These are phyloP conservation scores for Sutorius australiensis DNA, from an alignment of 768 basidiomycete species.

Conservation along the genomic window DNA sequence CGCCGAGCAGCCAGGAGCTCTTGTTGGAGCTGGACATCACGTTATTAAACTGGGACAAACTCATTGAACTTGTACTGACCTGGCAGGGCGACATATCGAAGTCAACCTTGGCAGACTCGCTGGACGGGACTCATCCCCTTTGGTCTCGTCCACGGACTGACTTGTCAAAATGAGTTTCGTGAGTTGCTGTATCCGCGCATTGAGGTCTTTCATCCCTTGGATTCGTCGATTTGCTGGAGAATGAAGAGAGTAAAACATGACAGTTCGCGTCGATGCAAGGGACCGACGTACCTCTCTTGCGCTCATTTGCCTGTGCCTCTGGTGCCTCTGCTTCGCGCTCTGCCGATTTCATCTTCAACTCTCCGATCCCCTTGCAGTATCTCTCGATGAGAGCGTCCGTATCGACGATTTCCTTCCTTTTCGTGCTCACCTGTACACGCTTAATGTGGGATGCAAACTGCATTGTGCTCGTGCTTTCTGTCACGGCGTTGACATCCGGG, in stretches of 20 bases:
- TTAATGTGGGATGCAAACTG: conserved; percentile 91
- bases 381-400: conserved; percentile 91
- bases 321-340: conserved; percentile 68
- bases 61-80: conserved; percentile 34
- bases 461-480: conserved; percentile 85
- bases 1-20: conserved; percentile 76
- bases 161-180: conserved; percentile 85
- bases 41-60: neutral
- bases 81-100: conserved; percentile 88
- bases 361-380: conserved; percentile 92
- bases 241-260: neutral
- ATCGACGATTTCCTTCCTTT: conserved; percentile 92
- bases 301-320: conserved; percentile 39
- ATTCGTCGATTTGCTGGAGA: conserved; percentile 75
- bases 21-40: conserved; percentile 65
- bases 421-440: conserved; percentile 80
- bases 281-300: conserved; percentile 39
- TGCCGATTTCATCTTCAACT: conserved; percentile 68
- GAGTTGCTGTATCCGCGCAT: conserved; percentile 73
- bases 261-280: neutral
- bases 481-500: conserved; percentile 71
- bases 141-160: conserved; percentile 69
- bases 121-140: conserved; percentile 69
- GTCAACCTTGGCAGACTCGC: conserved; percentile 83
- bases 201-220: conserved; percentile 79